These are phyloP conservation scores for Parastagonospora nodorum DNA, from an alignment of 2,329 filamentous ascomycete species.

Conservation along the genomic window DNA sequence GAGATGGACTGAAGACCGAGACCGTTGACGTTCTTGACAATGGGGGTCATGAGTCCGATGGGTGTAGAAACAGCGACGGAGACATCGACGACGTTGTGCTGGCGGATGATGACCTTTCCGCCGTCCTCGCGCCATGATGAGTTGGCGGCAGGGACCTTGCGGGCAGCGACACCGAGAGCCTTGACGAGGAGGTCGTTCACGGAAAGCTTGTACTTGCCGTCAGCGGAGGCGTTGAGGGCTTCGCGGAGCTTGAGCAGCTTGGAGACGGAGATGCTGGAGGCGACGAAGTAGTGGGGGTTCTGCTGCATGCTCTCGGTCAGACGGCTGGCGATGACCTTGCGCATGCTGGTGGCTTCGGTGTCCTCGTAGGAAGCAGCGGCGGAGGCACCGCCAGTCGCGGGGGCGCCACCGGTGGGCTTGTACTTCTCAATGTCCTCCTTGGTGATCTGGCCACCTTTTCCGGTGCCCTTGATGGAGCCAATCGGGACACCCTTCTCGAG, in stretches of 20 bases:
- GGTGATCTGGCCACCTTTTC: constrained; percentile 83
- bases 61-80: constrained; percentile 95
- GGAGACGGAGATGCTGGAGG: constrained; percentile 83
- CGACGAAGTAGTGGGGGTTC: constrained; percentile 99
- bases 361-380: constrained; percentile 78
- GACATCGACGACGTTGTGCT: constrained; percentile 92
- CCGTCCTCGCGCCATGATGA: constrained; percentile 85
- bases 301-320: constrained; percentile 87
- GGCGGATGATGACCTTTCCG: constrained; percentile 79
- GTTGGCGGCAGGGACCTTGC: constrained; percentile 95
- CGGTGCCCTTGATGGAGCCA: constrained; percentile 81
- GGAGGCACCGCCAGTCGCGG: constrained; percentile 56
- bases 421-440: constrained; percentile 93
- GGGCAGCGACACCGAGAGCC: constrained; percentile 83
- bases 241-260: constrained; percentile 97
- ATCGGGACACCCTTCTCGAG: constrained; percentile 82
- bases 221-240: constrained; percentile 84
- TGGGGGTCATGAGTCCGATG: constrained; percentile 92
- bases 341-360: constrained; percentile 85
- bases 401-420: constrained; percentile 58
- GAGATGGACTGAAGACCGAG: constrained; percentile 91
- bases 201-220: constrained; percentile 98
- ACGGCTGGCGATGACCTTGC: constrained; percentile 94
- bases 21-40: constrained; percentile 85
- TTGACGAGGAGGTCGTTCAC: constrained; percentile 99